These are phyloP conservation scores for Solanum chacoense DNA, from an alignment of 305 asterid species.

Conservation along the genomic window DNA sequence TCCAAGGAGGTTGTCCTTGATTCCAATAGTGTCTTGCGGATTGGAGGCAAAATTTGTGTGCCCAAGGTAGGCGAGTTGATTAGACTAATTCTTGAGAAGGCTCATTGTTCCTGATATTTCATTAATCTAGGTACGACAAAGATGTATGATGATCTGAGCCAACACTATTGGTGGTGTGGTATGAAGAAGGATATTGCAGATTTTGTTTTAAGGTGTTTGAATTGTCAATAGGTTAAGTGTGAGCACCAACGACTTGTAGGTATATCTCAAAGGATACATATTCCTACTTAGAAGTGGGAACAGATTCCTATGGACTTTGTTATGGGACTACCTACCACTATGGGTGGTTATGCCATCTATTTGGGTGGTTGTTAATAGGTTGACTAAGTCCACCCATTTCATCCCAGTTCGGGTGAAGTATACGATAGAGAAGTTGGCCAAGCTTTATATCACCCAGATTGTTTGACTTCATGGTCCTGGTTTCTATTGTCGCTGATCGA, in stretches of 20 bases:
- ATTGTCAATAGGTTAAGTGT: neutral
- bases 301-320: neutral
- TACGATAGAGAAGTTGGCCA: neutral
- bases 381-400: neutral
- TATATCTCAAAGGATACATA: neutral
- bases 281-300: neutral
- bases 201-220: neutral
- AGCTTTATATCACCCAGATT: neutral
- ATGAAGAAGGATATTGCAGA: too few relatives aligned
- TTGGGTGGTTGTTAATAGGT: neutral
- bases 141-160: neutral
- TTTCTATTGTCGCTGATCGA: neutral
- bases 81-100: neutral
- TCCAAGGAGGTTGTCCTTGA: neutral
- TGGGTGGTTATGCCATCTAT: neutral
- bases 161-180: neutral
- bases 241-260: neutral
- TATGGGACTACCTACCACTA: neutral
- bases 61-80: neutral
- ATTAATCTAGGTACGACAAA: neutral
- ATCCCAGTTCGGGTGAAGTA: neutral
- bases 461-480: neutral
- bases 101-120: neutral
- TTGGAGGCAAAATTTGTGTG: neutral
- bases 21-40: neutral